phyloP scores from a whole-genome alignment of 345 rosid species.

The thale cress (Arabidopsis thaliana) region TAIR10.1 NC_003070.9:18535001-18535500 shows the following conservation, averaged over 20 bases:
- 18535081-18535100: conserved; percentile 99
- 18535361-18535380: conserved; percentile 47
- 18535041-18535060: conserved; percentile 28
- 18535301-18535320: conserved; percentile 96
- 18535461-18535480: conserved; percentile 99
- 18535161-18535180: conserved; percentile 81
- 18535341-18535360: conserved; percentile 78
- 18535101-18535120: conserved; percentile 92
- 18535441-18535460: conserved; percentile 96
- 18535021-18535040: conserved; percentile 16
- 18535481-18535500: conserved; percentile 99
- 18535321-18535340: conserved; percentile 97
- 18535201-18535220: conserved; percentile 23
- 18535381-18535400: conserved; percentile 23
- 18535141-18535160: conserved; percentile 90
- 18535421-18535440: conserved; percentile 74
- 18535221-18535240: conserved; percentile 36
- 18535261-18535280: conserved; percentile 84
- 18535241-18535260: conserved; percentile 98
- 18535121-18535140: conserved; percentile 83
- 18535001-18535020: conserved; percentile 8
- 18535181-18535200: conserved; percentile 29
- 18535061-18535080: conserved; percentile 79
- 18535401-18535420: conserved; percentile 13
- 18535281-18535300: conserved; percentile 98